Evolutionary conservation across 1,284 basidiomycete genomes (phyloP), one percentile per base, ranked within the genome.

Genomic region (Grifola frondosa): DNA sequence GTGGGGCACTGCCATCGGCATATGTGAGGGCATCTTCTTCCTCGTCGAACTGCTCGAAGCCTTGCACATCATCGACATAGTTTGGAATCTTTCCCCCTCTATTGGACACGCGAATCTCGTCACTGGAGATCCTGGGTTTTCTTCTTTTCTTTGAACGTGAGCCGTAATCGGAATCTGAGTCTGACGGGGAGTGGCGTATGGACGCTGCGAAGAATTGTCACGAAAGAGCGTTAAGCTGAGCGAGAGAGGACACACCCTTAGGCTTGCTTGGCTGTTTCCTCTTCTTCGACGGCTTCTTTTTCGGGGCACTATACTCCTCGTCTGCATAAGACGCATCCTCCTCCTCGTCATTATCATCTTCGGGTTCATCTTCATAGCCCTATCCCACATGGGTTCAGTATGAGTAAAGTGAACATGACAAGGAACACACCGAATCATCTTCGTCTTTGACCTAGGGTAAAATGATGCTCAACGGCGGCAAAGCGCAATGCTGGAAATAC

Each of bases 91-190:
- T 90, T 59, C 75, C 84, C 42, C 86, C 89, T 19, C 91, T 78
- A 47, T 84, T 88, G 30, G 91, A 88, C 34, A 91, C 77, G 59
- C 91, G 88, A 34, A 90, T 71, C 58, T 88, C 88, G 48, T 84
- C 84, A 35, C 66, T 72, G 45, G 66, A 75, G 59, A 63, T 71
- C 46, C 69, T 77, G 58, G 68, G 70, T 63, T 78, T 84, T 70
- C 90, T 91, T 73, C 88, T 90, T 71, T 91, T 92, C 73, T 91
- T 88, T 30, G 88, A 81, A 49, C 88, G 86, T 24, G 83, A 75
- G 26, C 86, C 91, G 60, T 94, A 95, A 58, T 94, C 91, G 10
- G 90, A 93, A 62, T 91, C 91, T 4, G 90, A 91, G 62, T 89
- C 86, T 32, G 85, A 85, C 74, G 48, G 71, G 73, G 37, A 48